A percentile compares a stretch with the other conserved stretches of the same genome.
Conservation (phyloP, 2,329 filamentous ascomycete genomes). For the Dothideomycetes sp. region DNA sequence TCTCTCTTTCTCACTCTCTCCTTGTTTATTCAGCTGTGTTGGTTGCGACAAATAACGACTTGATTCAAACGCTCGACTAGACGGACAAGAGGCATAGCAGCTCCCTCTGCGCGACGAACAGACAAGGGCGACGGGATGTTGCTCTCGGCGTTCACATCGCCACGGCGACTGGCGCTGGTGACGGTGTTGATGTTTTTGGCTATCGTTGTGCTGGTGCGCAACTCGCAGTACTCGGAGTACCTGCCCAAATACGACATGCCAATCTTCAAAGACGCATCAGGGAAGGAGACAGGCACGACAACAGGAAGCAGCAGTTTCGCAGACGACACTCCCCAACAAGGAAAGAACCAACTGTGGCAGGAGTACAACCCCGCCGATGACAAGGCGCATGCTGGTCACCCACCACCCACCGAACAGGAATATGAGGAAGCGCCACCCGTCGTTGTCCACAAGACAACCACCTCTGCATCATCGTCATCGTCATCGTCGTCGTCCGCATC, state of each 20-base stretch:
- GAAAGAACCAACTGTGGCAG: constrained; percentile 1
- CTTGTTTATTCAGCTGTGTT: too few species aligned
- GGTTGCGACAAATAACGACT: too few species aligned
- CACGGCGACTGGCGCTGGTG: constrained; percentile 30
- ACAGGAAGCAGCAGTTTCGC: constrained; percentile 7
- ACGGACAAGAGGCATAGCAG: constrained; percentile 4
- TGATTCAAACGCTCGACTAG: too few species aligned
- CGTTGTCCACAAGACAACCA: constrained; percentile 4
- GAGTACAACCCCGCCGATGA: constrained; percentile 8
- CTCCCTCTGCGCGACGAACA: neutral
- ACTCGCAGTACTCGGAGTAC: constrained; percentile 18
- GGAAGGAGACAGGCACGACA: neutral
- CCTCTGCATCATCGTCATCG: constrained; percentile 1
- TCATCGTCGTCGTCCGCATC: constrained; percentile 1
- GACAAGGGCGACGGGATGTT: constrained; percentile 19
- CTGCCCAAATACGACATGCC: constrained; percentile 19
- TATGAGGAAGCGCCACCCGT: neutral
- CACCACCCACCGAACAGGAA: neutral
- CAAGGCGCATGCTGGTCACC: constrained; percentile 1
- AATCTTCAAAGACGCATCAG: constrained; percentile 1
- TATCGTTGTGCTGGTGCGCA: constrained; percentile 20
- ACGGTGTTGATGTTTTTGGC: constrained; percentile 27
- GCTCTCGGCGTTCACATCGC: constrained; percentile 23
- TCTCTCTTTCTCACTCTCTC: too few species aligned
- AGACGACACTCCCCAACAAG: neutral